Evolutionary conservation across 2,329 filamentous ascomycete genomes (phyloP).

Genomic region (Penicillium sp.): DNA sequence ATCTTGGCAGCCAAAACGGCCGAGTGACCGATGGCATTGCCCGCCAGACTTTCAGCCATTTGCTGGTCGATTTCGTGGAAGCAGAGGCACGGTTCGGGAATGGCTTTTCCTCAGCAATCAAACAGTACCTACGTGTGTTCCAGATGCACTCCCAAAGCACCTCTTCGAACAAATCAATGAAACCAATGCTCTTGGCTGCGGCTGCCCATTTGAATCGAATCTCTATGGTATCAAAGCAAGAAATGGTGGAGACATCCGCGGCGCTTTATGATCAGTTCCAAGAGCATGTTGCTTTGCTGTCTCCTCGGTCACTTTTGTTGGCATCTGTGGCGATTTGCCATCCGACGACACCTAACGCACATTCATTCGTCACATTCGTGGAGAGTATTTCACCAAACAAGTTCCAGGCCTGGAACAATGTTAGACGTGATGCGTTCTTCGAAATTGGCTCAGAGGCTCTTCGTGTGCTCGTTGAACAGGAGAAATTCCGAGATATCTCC

Average conservation of each 20-base stretch:
- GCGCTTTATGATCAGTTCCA: constrained; percentile 38
- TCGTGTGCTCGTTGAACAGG: constrained; percentile 38
- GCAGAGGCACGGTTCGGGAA: constrained; percentile 38
- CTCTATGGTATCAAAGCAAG: constrained; percentile 27
- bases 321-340: constrained; percentile 40
- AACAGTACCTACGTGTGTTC: constrained; percentile 31
- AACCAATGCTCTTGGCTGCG: constrained; percentile 26
- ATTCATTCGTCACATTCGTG: constrained; percentile 33
- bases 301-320: constrained; percentile 26
- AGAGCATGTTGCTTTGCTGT: constrained; percentile 25
- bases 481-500: constrained; percentile 31
- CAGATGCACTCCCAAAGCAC: constrained; percentile 19
- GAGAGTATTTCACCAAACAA: constrained; percentile 22
- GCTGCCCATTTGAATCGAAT: constrained; percentile 28
- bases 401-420: constrained; percentile 20
- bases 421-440: constrained; percentile 32
- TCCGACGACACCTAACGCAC: constrained; percentile 37
- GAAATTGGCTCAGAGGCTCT: constrained; percentile 41
- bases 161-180: constrained; percentile 11
- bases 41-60: constrained; percentile 23
- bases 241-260: constrained; percentile 27
- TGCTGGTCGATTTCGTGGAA: constrained; percentile 35
- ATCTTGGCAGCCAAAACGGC: constrained; percentile 30
- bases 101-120: constrained; percentile 35
- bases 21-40: constrained; percentile 24